A percentile compares a stretch with the other conserved stretches of the same genome.
Conservation (phyloP, 352 stramenopile genomes). For the Chrysophaeum taylorii region DNA sequence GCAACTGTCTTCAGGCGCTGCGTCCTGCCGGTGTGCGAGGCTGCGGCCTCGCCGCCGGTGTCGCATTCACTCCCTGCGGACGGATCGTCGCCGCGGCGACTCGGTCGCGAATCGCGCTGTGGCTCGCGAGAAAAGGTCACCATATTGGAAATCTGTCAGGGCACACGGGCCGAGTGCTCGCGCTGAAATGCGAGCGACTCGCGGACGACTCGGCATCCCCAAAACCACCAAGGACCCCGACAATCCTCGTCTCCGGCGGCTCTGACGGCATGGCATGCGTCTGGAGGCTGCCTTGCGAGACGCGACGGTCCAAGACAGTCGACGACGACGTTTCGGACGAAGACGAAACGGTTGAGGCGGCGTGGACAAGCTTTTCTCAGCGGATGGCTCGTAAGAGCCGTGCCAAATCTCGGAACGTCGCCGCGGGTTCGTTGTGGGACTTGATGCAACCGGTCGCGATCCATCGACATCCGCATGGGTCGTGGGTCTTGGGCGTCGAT, state of each 20-base stretch:
- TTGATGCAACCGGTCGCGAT: neutral
- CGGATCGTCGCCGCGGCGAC: neutral
- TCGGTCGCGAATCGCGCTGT: neutral
- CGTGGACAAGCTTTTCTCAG: neutral
- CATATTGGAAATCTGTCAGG: neutral
- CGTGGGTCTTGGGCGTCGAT: slow-evolving; percentile 7
- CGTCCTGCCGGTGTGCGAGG: neutral
- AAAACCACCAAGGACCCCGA: too few species aligned
- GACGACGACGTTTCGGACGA: neutral
- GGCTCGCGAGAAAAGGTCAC: neutral
- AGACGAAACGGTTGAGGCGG: neutral
- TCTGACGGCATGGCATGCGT: neutral
- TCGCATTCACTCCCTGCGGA: neutral
- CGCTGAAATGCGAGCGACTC: neutral
- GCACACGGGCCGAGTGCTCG: slow-evolving; percentile 10
- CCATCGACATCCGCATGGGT: neutral
- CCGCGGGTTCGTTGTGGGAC: neutral
- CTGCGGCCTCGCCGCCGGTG: neutral
- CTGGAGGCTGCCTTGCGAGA: neutral
- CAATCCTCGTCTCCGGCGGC: neutral
- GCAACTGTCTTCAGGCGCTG: too few species aligned
- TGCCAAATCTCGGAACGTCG: neutral
- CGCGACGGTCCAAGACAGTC: neutral
- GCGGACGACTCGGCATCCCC: neutral
- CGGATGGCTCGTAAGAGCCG: neutral